A percentile compares a stretch with the other conserved stretches of the same genome.
phyloP scores from a whole-genome alignment of 768 basidiomycete species.

The Boletus eberwhitei region DNA sequence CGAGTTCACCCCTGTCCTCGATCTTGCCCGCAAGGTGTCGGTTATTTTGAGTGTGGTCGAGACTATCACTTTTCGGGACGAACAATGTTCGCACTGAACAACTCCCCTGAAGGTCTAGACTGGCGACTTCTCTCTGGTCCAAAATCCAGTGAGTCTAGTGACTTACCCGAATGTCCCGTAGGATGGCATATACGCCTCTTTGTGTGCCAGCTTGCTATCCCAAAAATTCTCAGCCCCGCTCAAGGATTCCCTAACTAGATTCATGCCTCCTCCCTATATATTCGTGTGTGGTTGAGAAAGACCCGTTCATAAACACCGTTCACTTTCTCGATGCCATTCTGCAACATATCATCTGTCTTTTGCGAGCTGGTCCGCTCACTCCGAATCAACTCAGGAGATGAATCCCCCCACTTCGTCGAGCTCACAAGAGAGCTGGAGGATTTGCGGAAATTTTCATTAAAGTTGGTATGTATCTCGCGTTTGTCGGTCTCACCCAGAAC shows the following conservation, averaged over 20 bases:
- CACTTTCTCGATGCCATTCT: conserved; percentile 9
- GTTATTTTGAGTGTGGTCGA: neutral
- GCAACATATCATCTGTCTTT: neutral
- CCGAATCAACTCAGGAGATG: neutral
- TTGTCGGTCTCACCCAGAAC: neutral
- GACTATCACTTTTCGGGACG: neutral
- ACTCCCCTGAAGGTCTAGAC: conserved; percentile 11
- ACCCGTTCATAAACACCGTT: neutral
- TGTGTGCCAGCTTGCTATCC: neutral
- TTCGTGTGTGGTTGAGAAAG: neutral
- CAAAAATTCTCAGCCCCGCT: neutral
- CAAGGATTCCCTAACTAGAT: neutral
- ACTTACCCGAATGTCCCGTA: neutral
- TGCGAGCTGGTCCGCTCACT: neutral
- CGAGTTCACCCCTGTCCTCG: neutral
- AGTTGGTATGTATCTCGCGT: conserved; percentile 12
- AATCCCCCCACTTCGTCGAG: conserved; percentile 8
- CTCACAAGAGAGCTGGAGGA: conserved; percentile 21
- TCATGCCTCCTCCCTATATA: conserved; percentile 6
- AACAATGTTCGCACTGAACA: neutral
- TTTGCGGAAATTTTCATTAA: conserved; percentile 20
- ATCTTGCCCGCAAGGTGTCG: neutral
- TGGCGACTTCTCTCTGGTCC: neutral
- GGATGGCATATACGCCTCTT: neutral
- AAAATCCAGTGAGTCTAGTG: neutral